Percentiles rank a stretch among this genome's conserved stretches.
These are phyloP conservation scores for Hyparrhenia diplandra DNA, from an alignment of 176 grass and related monocot species.

Conservation along the genomic window DNA sequence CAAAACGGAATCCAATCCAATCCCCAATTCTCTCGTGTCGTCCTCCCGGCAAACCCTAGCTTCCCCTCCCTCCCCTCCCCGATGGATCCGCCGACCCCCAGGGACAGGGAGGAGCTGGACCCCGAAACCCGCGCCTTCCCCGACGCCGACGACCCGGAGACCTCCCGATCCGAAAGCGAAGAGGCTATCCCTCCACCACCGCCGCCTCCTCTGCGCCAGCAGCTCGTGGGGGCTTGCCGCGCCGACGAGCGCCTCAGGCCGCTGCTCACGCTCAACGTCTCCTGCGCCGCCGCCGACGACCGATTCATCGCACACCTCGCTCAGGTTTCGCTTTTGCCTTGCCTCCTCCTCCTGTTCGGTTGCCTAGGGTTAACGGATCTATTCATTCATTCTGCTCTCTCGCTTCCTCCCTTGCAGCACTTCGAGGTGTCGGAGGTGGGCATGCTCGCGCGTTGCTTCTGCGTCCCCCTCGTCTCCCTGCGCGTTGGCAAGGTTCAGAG, in stretches of 20 bases:
- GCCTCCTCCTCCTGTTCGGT: background rate
- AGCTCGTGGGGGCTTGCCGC: conserved; percentile 79
- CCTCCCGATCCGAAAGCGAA: conserved; percentile 9
- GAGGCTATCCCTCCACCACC: conserved; percentile 17
- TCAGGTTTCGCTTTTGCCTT: conserved; percentile 23
- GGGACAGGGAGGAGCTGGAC: background rate
- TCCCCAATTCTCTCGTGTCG: too few species aligned
- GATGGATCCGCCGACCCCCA: background rate
- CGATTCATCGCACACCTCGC: conserved; percentile 74
- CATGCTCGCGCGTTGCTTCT: conserved; percentile 79
- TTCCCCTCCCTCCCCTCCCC: background rate
- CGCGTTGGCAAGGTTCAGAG: conserved; percentile 75
- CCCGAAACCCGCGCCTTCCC: background rate
- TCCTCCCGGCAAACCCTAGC: too few species aligned
- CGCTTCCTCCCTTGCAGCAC: conserved; percentile 32
- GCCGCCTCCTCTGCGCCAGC: conserved; percentile 48
- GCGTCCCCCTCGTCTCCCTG: conserved; percentile 79
- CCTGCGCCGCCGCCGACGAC: conserved; percentile 55
- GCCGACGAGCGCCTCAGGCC: conserved; percentile 70
- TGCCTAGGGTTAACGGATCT: background rate
- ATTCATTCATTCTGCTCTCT: background rate
- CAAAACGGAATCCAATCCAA: too few species aligned
- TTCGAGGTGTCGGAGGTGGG: conserved; percentile 77
- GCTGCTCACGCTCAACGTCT: conserved; percentile 55
- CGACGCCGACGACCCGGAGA: conserved; percentile 19